Percentiles rank a stretch among this genome's conserved stretches.
These are phyloP conservation scores for Ichthyophonus hoferi DNA, from an alignment of 208 protist genomes.

Conservation along the genomic window DNA sequence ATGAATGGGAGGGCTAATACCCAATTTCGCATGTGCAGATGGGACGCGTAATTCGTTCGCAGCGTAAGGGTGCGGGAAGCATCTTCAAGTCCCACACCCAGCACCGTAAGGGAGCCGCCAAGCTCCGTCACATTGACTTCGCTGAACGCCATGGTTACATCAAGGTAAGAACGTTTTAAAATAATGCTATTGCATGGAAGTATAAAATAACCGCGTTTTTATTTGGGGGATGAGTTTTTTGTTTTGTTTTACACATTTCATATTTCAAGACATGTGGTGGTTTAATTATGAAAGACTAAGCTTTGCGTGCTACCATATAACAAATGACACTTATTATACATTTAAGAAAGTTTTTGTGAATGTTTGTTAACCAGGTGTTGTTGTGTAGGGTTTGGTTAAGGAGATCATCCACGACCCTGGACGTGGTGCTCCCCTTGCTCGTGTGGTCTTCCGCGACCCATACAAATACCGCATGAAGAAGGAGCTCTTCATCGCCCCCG, in stretches of 20 bases:
- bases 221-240: too few species aligned
- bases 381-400: conserved; percentile 71
- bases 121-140: conserved; percentile 90
- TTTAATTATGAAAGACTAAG: too few species aligned
- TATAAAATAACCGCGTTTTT: too few species aligned
- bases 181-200: too few species aligned
- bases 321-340: too few species aligned
- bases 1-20: not conserved
- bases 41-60: conserved; percentile 48
- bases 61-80: conserved; percentile 45
- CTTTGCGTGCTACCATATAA: too few species aligned
- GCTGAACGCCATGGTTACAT: conserved; percentile 91
- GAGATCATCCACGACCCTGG: conserved; percentile 98
- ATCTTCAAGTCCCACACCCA: conserved; percentile 49
- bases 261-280: too few species aligned
- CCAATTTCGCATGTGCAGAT: conserved; percentile 21
- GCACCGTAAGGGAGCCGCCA: conserved; percentile 86
- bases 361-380: not conserved
- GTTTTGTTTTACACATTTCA: too few species aligned
- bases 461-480: conserved; percentile 83
- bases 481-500: conserved; percentile 90
- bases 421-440: conserved; percentile 94
- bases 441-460: conserved; percentile 90
- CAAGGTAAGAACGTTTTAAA: conserved; percentile 85
- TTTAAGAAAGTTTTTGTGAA: too few species aligned